Evolutionary conservation across 805 yeast species (phyloP).

Genomic region (Yamadazyma laniorum): DNA sequence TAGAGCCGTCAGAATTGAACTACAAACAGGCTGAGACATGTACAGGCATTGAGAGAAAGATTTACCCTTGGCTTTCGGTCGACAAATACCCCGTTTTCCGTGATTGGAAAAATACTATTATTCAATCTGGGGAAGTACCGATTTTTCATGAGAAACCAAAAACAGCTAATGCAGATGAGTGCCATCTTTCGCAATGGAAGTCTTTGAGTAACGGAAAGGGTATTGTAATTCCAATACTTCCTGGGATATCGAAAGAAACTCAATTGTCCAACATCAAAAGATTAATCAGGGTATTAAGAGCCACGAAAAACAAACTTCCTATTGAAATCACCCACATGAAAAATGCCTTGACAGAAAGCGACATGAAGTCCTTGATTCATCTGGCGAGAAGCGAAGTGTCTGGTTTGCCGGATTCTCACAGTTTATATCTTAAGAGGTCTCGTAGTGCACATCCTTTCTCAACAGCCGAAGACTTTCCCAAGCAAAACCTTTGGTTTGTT

Average conservation of each 20-base stretch:
- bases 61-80: constrained; percentile 32
- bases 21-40: constrained; percentile 12
- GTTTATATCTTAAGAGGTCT: constrained; percentile 3
- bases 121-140: constrained; percentile 14
- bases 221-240: constrained; percentile 30
- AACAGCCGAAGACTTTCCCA: constrained; percentile 15
- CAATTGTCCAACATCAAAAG: constrained; percentile 21
- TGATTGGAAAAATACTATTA: constrained; percentile 15
- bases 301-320: constrained; percentile 27
- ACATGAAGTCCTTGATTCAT: constrained; percentile 13
- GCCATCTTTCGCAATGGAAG: constrained; percentile 16
- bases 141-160: constrained; percentile 5
- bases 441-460: constrained; percentile 4
- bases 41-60: constrained; percentile 12
- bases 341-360: constrained; percentile 9
- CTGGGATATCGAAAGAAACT: constrained; percentile 11
- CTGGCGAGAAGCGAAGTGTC: constrained; percentile 18
- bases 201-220: constrained; percentile 25
- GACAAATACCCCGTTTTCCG: constrained; percentile 21
- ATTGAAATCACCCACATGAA: constrained; percentile 24
- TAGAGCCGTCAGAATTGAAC: constrained; percentile 7
- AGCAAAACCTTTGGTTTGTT: constrained; percentile 28
- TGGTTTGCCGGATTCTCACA: constrained; percentile 14
- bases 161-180: constrained; percentile 1
- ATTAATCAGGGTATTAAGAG: constrained; percentile 25